A percentile compares a stretch with the other conserved stretches of the same genome.
Conservation (phyloP, 2,329 filamentous ascomycete genomes). For the Exophiala viscosa region DNA sequence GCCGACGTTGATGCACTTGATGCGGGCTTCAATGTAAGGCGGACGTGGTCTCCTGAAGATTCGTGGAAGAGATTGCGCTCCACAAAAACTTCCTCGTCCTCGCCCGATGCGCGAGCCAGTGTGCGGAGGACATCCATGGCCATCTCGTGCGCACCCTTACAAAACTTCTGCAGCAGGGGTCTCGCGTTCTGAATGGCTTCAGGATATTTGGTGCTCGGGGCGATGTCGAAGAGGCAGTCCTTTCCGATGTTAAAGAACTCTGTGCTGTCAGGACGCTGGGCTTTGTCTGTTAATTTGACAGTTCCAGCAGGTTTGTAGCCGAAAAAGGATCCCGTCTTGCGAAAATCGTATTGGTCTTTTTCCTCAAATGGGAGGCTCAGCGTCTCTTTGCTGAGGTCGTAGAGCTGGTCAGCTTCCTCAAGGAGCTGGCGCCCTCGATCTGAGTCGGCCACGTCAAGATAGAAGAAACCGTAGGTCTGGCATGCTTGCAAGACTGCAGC, state of each 20-base stretch:
- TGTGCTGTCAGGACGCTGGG: conserved; percentile 22
- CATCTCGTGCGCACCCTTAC: conserved; percentile 21
- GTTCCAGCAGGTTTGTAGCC: conserved; percentile 16
- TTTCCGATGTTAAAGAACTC: conserved; percentile 24
- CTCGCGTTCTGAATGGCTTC: conserved; percentile 8
- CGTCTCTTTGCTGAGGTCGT: conserved; percentile 44
- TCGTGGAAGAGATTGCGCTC: conserved; percentile 22
- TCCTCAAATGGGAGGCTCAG: conserved; percentile 42
- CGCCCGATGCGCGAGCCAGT: conserved; percentile 20
- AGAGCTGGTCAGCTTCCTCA: conserved; percentile 42
- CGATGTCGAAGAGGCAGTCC: conserved; percentile 5
- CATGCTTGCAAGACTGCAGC: conserved; percentile 37
- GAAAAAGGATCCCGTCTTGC: conserved; percentile 31
- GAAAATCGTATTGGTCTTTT: conserved; percentile 26
- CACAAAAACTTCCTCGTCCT: conserved; percentile 25
- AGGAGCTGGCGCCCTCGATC: conserved; percentile 39
- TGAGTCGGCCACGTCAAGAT: conserved; percentile 46
- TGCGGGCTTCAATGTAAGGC: conserved; percentile 36
- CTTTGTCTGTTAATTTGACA: conserved; percentile 21
- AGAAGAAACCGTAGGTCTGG: conserved; percentile 55
- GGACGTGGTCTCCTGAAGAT: conserved; percentile 49
- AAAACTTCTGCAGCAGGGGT: background rate
- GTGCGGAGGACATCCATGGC: conserved; percentile 24
- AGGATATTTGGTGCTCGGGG: background rate
- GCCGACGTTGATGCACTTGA: conserved; percentile 27